Evolutionary conservation across 768 basidiomycete genomes (phyloP).

Genomic region (Leccinum disarticulatum): DNA sequence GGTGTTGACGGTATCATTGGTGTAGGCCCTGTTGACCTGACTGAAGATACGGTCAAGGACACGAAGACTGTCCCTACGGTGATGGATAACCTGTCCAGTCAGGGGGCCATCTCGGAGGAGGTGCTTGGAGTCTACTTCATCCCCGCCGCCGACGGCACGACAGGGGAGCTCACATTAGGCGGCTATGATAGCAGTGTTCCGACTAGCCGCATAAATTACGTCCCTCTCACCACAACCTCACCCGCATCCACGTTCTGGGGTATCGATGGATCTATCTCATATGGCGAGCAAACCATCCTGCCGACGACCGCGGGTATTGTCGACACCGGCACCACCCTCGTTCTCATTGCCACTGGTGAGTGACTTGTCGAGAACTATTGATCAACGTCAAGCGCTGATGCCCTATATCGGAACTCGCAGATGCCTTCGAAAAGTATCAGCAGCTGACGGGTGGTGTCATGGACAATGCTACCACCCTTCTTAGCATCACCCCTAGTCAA

Average conservation of each 20-base stretch:
- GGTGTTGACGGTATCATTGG: conserved; percentile 41
- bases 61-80: conserved; percentile 31
- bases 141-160: conserved; percentile 17
- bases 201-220: conserved; percentile 16
- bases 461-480: conserved; percentile 27
- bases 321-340: conserved; percentile 28
- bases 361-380: neutral
- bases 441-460: conserved; percentile 23
- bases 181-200: conserved; percentile 12
- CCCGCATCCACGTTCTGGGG: conserved; percentile 26
- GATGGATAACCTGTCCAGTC: conserved; percentile 31
- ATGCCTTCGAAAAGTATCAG: conserved; percentile 23
- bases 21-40: conserved; percentile 36
- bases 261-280: conserved; percentile 14
- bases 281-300: neutral
- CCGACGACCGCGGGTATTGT: conserved; percentile 17
- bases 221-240: conserved; percentile 21
- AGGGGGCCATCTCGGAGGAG: conserved; percentile 26
- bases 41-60: conserved; percentile 21
- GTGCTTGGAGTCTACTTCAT: conserved; percentile 35
- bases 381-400: neutral
- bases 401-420: conserved; percentile 2
- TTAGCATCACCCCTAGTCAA: conserved; percentile 24
- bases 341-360: conserved; percentile 29
- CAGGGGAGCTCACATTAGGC: conserved; percentile 30